Conservation (phyloP, 2,329 filamentous ascomycete genomes). For the Fragosphaeria purpurea region DNA sequence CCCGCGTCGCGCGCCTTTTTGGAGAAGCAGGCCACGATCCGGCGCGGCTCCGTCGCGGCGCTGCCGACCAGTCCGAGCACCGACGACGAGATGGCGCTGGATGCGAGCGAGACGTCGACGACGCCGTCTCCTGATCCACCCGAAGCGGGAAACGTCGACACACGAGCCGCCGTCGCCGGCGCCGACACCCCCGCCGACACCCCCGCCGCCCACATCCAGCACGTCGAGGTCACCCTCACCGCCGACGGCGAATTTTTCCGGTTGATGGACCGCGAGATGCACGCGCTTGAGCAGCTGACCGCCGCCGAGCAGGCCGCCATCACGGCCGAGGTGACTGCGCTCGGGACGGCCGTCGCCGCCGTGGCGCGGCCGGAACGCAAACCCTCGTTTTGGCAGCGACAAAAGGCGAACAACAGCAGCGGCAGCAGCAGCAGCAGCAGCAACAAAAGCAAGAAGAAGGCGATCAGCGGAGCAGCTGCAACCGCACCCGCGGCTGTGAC, state of each 20-base stretch:
- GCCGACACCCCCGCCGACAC: background rate
- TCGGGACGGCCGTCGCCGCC: slow-evolving; percentile 55
- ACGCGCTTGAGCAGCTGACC: slow-evolving; percentile 58
- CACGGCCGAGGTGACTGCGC: slow-evolving; percentile 48
- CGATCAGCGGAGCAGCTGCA: slow-evolving; percentile 31
- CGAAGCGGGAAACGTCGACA: background rate
- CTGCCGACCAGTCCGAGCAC: background rate
- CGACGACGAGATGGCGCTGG: background rate
- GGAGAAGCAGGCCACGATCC: slow-evolving; percentile 40
- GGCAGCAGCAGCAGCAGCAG: slow-evolving; percentile 20
- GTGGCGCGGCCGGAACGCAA: slow-evolving; percentile 48
- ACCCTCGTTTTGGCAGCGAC: background rate
- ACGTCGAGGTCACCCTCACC: slow-evolving; percentile 64
- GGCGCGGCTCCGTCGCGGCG: slow-evolving; percentile 1
- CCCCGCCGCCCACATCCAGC: slow-evolving; percentile 15
- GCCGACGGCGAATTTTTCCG: slow-evolving; percentile 75
- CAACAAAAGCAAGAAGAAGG: slow-evolving; percentile 53
- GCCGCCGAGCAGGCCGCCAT: slow-evolving; percentile 54
- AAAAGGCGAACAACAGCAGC: background rate
- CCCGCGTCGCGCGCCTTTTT: slow-evolving; percentile 55
- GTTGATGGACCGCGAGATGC: slow-evolving; percentile 61
- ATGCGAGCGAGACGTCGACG: background rate
- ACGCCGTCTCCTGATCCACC: background rate
- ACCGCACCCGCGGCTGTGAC: slow-evolving; percentile 28
- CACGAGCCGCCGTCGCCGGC: background rate